These are phyloP conservation scores for Omphalea diandra DNA, from an alignment of 441 rosid species.

Conservation along the genomic window DNA sequence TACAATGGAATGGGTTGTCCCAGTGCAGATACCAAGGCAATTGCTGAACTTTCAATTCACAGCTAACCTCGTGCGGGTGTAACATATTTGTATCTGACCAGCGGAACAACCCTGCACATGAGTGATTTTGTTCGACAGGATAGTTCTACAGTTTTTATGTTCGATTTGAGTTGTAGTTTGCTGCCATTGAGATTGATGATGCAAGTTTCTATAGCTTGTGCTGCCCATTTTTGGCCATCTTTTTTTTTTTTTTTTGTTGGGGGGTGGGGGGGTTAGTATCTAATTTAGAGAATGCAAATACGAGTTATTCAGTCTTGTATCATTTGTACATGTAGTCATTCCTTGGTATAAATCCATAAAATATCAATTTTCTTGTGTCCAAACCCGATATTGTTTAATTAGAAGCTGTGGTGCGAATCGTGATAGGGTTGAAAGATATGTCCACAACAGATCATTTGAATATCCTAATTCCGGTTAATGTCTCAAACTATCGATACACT, in stretches of 20 bases:
- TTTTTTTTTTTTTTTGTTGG: neutral
- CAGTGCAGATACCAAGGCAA: constrained; percentile 12
- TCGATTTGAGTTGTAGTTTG: constrained; percentile 20
- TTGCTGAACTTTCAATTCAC: constrained; percentile 11
- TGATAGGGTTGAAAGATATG: no score
- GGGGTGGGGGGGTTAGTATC: no score
- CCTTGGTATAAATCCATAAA: neutral
- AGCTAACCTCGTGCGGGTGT: constrained; percentile 30
- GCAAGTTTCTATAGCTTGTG: constrained; percentile 29
- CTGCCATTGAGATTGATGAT: constrained; percentile 32
- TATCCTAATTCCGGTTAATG: no score
- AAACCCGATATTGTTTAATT: neutral
- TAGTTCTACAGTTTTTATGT: constrained; percentile 21
- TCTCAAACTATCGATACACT: no score
- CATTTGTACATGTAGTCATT: constrained; percentile 14
- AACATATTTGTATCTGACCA: constrained; percentile 33
- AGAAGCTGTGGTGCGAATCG: neutral
- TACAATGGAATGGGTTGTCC: constrained; percentile 20
- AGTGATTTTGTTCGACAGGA: constrained; percentile 19
- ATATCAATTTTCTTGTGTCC: neutral
- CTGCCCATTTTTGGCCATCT: constrained; percentile 31
- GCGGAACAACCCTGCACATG: constrained; percentile 15
- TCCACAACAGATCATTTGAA: no score
- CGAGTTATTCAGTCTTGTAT: constrained; percentile 25
- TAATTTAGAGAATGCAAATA: constrained; percentile 22